These are phyloP conservation scores for Rhododendron molle DNA, from an alignment of 148 eudicot genomes.

Conservation along the genomic window DNA sequence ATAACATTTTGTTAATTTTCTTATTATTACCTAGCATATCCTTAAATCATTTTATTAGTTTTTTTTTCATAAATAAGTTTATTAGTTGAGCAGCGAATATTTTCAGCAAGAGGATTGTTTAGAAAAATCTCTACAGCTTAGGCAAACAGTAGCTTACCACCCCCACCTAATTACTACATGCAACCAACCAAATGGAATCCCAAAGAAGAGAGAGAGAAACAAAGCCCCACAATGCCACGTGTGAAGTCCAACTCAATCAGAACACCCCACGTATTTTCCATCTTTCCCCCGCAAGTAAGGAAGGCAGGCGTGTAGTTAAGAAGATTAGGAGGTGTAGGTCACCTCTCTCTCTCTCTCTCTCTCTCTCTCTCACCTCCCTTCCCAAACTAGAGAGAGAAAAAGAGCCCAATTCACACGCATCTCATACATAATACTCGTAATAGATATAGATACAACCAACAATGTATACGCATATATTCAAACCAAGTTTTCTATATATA, in stretches of 20 bases:
- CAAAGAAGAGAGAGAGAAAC: neutral
- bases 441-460: neutral
- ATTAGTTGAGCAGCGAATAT: neutral
- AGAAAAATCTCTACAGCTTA: neutral
- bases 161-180: conserved; percentile 16
- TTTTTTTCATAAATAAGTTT: neutral
- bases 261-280: neutral
- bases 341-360: conserved; percentile 52
- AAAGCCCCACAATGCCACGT: neutral
- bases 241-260: neutral
- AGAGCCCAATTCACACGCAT: neutral
- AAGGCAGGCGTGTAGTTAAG: conserved; percentile 31
- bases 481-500: neutral
- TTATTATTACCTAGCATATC: neutral
- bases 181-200: neutral
- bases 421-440: neutral
- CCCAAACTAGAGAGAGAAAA: neutral
- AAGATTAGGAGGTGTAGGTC: conserved; percentile 61
- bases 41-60: neutral
- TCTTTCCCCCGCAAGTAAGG: neutral
- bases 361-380: neutral
- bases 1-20: no score
- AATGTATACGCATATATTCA: neutral
- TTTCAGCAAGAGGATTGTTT: neutral
- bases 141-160: conserved; percentile 21